Conservation (phyloP, 768 basidiomycete species). For the Termitomyces sp. region DNA sequence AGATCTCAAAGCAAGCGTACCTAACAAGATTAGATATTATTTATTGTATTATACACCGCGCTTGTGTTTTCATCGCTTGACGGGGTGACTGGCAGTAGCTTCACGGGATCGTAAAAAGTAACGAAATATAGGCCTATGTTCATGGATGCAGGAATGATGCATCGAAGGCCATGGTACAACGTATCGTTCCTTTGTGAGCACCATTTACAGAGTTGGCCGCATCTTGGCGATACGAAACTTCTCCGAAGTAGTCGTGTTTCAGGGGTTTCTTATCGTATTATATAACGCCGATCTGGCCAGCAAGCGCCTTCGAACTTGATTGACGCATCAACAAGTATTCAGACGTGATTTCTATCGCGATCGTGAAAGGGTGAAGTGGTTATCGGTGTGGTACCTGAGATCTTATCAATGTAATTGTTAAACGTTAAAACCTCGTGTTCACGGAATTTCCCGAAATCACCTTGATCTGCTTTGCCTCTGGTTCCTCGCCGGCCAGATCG, state of each 20-base stretch:
- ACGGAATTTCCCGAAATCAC: slow-evolving; percentile 12
- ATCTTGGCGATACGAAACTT: neutral
- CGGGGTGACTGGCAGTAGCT: too few species aligned
- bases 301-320: neutral
- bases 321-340: neutral
- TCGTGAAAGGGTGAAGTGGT: neutral
- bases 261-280: neutral
- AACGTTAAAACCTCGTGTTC: slow-evolving; percentile 2
- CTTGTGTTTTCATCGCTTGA: neutral
- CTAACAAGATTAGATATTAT: neutral
- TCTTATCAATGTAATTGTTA: neutral
- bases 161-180: neutral
- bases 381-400: neutral
- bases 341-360: neutral
- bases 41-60: neutral
- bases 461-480: neutral
- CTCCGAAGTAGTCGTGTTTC: neutral
- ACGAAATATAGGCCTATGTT: neutral
- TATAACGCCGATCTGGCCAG: neutral
- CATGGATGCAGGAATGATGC: neutral
- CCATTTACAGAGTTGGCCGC: neutral
- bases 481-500: neutral
- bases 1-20: neutral
- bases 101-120: neutral
- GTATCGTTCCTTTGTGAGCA: neutral